phyloP scores from a whole-genome alignment of 2,329 filamentous ascomycete genomes.

The Botrytis sinoallii region DNA sequence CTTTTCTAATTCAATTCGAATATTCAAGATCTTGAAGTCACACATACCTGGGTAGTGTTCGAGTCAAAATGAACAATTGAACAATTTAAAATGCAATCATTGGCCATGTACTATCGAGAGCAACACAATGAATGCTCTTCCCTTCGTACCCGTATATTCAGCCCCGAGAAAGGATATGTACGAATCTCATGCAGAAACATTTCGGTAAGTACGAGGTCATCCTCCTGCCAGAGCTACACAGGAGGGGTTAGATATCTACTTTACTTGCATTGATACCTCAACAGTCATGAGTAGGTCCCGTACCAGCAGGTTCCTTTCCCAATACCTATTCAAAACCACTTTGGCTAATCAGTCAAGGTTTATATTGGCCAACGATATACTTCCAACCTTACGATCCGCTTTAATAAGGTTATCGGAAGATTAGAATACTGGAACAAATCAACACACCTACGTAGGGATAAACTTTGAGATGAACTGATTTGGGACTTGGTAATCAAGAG shows the following conservation, averaged over 20 bases:
- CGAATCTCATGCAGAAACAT: neutral
- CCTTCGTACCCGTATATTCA: neutral
- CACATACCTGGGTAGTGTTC: neutral
- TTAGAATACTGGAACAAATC: neutral
- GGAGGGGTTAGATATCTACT: neutral
- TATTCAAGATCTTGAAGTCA: neutral
- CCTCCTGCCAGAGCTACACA: neutral
- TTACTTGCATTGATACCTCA: neutral
- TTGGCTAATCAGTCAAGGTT: neutral
- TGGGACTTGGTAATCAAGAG: neutral
- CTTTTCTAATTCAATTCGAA: neutral
- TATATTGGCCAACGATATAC: neutral
- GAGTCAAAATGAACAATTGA: neutral
- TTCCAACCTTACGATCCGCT: neutral
- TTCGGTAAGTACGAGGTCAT: neutral
- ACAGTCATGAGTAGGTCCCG: neutral
- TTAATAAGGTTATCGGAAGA: conserved; percentile 8
- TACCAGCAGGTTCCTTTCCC: neutral
- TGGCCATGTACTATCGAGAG: neutral
- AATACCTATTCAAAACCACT: neutral
- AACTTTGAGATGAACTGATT: neutral
- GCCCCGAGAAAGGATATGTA: neutral
- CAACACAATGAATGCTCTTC: neutral
- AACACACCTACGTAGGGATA: neutral
- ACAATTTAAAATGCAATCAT: neutral